phyloP scores from a whole-genome alignment of 371 early-diverging fungal genomes.

The Chytridium lagenaria region DNA sequence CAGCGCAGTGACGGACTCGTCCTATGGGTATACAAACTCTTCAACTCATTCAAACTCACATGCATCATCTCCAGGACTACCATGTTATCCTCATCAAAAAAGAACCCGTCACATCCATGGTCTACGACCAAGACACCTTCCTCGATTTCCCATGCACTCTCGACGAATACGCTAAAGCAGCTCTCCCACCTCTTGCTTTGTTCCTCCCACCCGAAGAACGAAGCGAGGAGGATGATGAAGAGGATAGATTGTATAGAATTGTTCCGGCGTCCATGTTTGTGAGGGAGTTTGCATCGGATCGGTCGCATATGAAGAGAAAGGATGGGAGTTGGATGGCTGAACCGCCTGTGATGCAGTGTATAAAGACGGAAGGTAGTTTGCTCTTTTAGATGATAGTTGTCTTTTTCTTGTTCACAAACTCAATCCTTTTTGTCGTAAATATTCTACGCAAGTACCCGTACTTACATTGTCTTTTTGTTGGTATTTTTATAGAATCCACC shows the following conservation, averaged over 20 bases:
- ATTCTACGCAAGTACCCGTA: too few relatives aligned
- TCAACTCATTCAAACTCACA: not conserved
- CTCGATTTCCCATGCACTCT: not conserved
- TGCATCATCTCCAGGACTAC: not conserved
- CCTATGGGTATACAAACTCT: not conserved
- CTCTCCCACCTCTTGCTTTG: not conserved
- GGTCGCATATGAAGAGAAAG: conserved; percentile 11
- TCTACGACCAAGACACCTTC: conserved; percentile 14
- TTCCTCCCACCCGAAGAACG: not conserved
- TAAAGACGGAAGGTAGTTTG: not conserved
- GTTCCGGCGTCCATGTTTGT: not conserved
- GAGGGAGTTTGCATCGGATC: conserved; percentile 6
- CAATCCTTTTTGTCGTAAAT: too few relatives aligned
- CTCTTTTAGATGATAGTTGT: not conserved
- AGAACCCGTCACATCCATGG: not conserved
- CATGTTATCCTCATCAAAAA: conserved; percentile 5
- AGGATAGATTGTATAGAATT: not conserved
- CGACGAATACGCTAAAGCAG: not conserved
- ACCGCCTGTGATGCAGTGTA: not conserved
- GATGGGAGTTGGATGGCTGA: not conserved
- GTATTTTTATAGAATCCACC: not conserved
- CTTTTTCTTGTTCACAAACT: too few relatives aligned
- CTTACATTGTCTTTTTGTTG: too few relatives aligned
- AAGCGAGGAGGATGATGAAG: not conserved
- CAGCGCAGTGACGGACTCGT: not conserved